Evolutionary conservation across 768 basidiomycete species (phyloP), one percentile per base, ranked within the genome.

Genomic region (Hygrocybe coccinea): DNA sequence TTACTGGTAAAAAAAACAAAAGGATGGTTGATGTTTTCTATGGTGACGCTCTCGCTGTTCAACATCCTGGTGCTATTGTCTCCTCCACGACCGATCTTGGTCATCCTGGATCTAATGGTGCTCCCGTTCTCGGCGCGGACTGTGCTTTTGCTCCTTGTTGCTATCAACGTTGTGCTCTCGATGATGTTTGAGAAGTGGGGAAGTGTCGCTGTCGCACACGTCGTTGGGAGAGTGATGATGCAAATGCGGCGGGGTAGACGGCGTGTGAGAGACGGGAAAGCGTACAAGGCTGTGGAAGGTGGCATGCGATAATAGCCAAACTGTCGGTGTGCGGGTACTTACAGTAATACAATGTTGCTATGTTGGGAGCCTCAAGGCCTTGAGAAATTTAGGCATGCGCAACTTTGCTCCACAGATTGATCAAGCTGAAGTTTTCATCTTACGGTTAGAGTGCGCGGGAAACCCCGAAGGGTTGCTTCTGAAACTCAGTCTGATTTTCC

Each of bases 251-350:
- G 71, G 38, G 68, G 69, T 50, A 76, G 75, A 54, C 71, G 80
- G 57, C 74, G 86, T 55, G 74, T 74, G 47, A 74, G 75, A 45
- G 83, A 83, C 12, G 87, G 86, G 4, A 92, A 92, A 67, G 71
- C 79, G 49, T 98, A 98, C 79, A 95, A 94, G 71, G 76, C 80
- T 8, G 84, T 98, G 2, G 90, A 92, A 62, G 83, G 85, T 19
- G 85, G 82, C 34, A 83, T 86, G 83, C 70, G 71, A 57, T 73
- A 61, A 62, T 14, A 48, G 47, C 37, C 9, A 29, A 54, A 29
- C 22, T 14, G 21, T 17, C 6, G 44, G 11, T n/a, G 22, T n/a
- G n/a, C n/a, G n/a, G n/a, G n/a, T n/a, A n/a, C n/a, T n/a, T n/a
- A n/a, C n/a, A n/a, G n/a, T n/a, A n/a, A n/a, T n/a, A n/a, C n/a